Evolutionary conservation across 805 yeast genomes (phyloP).

Genomic region (Grigorovia yakushimaensis): DNA sequence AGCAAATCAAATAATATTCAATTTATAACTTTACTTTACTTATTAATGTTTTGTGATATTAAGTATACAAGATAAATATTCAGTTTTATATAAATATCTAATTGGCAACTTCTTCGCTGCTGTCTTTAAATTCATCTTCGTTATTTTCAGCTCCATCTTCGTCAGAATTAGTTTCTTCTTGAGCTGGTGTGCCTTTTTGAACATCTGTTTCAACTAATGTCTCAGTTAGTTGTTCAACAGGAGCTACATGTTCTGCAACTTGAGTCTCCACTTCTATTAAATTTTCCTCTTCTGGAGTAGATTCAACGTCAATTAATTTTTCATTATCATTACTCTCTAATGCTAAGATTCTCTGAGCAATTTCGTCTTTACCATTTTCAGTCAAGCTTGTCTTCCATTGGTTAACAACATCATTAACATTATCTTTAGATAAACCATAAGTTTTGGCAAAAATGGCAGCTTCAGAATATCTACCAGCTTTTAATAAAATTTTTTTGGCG

Average conservation of each 20-base stretch:
- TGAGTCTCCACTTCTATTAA: slow-evolving; percentile 6
- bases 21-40: background rate
- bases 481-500: slow-evolving; percentile 55
- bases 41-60: background rate
- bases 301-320: slow-evolving; percentile 34
- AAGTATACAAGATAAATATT: slow-evolving; percentile 1
- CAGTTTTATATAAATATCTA: slow-evolving; percentile 2
- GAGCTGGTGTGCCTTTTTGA: slow-evolving; percentile 11
- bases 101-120: background rate
- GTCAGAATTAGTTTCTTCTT: slow-evolving; percentile 11
- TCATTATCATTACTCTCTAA: slow-evolving; percentile 21
- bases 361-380: slow-evolving; percentile 40
- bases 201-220: slow-evolving; percentile 6
- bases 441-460: slow-evolving; percentile 74
- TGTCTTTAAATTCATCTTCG: slow-evolving; percentile 3
- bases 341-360: slow-evolving; percentile 56
- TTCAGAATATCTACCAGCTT: slow-evolving; percentile 67
- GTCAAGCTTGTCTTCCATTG: slow-evolving; percentile 59
- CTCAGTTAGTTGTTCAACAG: slow-evolving; percentile 4
- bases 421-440: slow-evolving; percentile 42
- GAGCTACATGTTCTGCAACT: slow-evolving; percentile 1
- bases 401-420: slow-evolving; percentile 38
- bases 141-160: slow-evolving; percentile 8
- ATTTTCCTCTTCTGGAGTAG: slow-evolving; percentile 1
- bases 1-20: too few relatives aligned